Conservation (phyloP, 495 filamentous ascomycete genomes). For the Neurospora sp. region DNA sequence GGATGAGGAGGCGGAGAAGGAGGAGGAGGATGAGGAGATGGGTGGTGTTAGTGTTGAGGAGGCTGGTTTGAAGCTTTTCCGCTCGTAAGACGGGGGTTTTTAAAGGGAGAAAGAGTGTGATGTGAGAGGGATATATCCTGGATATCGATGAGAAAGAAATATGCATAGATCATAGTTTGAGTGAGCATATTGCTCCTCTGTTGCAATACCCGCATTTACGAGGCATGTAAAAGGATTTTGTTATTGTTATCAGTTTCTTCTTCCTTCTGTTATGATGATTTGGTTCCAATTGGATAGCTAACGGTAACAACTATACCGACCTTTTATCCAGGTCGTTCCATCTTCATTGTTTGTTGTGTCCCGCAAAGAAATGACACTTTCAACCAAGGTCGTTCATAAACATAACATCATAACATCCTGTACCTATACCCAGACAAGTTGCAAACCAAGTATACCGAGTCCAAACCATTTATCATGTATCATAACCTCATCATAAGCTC, state of each 20-base stretch:
- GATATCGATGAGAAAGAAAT: neutral
- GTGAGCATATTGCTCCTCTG: neutral
- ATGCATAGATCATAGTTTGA: neutral
- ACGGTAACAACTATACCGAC: neutral
- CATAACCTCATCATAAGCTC: neutral
- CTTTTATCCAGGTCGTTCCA: neutral
- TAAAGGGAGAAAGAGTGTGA: no score
- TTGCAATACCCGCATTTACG: neutral
- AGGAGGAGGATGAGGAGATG: slow-evolving; percentile 42
- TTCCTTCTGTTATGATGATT: neutral
- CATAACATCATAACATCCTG: neutral
- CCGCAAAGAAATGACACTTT: neutral
- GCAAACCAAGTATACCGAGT: neutral
- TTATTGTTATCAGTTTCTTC: neutral
- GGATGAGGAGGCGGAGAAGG: slow-evolving; percentile 42
- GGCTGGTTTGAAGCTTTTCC: slow-evolving; percentile 67
- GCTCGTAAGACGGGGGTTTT: slow-evolving; percentile 25
- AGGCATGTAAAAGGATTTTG: neutral
- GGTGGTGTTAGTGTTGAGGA: slow-evolving; percentile 50
- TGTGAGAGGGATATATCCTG: neutral
- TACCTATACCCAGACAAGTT: neutral
- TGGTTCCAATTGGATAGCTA: neutral
- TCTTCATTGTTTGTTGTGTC: neutral
- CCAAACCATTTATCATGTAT: neutral
- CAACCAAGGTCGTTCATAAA: neutral